These are phyloP conservation scores for Aspergillus ostianus DNA, from an alignment of 495 filamentous ascomycete genomes.

Conservation along the genomic window DNA sequence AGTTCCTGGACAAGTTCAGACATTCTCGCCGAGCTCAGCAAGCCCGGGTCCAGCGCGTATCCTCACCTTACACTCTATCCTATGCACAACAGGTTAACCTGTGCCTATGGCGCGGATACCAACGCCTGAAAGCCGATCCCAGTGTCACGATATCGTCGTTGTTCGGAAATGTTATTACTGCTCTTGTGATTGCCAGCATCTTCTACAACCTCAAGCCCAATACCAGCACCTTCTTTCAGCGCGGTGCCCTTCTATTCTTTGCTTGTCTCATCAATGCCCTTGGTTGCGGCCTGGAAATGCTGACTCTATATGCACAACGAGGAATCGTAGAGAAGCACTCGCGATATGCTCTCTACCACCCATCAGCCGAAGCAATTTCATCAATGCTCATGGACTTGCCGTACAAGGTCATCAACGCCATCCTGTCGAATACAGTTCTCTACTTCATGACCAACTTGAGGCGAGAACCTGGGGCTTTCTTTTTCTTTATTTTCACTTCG, in stretches of 20 bases:
- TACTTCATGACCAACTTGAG: constrained; percentile 55
- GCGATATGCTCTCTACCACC: constrained; percentile 59
- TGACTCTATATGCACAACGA: constrained; percentile 51
- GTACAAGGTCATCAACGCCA: constrained; percentile 41
- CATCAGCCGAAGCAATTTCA: constrained; percentile 52
- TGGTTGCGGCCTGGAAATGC: constrained; percentile 65
- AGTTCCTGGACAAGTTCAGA: constrained; percentile 17
- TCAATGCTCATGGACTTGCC: constrained; percentile 55
- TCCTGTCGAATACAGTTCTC: constrained; percentile 46
- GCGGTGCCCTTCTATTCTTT: constrained; percentile 80
- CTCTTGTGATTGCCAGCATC: constrained; percentile 73
- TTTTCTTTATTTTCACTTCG: constrained; percentile 69
- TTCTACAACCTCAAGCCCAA: constrained; percentile 69
- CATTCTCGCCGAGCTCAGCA: constrained; percentile 20
- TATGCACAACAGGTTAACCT: constrained; percentile 32
- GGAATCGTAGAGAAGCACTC: constrained; percentile 61
- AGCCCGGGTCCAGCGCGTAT: constrained; percentile 21
- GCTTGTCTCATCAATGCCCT: constrained; percentile 82
- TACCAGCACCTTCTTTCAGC: constrained; percentile 67
- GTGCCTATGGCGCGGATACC: constrained; percentile 41
- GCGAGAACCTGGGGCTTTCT: constrained; percentile 64
- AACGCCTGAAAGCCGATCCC: constrained; percentile 61
- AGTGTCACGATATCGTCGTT: constrained; percentile 62
- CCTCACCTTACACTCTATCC: constrained; percentile 37
- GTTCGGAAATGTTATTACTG: constrained; percentile 67